phyloP scores from a whole-genome alignment of 331 rosid species.

The Cydonia oblonga region DNA sequence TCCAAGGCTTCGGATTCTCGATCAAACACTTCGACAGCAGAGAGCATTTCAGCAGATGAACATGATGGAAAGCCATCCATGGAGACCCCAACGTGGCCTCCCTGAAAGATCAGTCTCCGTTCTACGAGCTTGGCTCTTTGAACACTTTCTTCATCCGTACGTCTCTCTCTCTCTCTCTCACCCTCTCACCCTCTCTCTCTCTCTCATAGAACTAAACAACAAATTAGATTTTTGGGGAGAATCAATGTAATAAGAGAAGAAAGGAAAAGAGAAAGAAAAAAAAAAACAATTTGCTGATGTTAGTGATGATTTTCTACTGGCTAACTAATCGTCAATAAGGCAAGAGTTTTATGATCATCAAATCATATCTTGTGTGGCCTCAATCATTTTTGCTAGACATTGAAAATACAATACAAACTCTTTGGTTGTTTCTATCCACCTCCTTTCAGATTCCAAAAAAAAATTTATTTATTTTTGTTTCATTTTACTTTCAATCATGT shows the following conservation, averaged over 20 bases:
- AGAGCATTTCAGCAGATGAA: constrained; percentile 74
- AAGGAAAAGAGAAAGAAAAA: background rate
- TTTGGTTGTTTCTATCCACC: constrained; percentile 49
- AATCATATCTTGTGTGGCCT: constrained; percentile 16
- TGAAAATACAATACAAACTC: constrained; percentile 17
- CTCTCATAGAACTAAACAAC: constrained; percentile 13
- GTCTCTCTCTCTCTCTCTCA: background rate
- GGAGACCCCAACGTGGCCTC: constrained; percentile 99
- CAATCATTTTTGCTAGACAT: constrained; percentile 13
- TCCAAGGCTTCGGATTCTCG: constrained; percentile 62
- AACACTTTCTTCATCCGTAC: constrained; percentile 96
- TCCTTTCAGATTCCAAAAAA: constrained; percentile 50
- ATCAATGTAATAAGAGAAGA: constrained; percentile 31
- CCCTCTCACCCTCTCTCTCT: background rate
- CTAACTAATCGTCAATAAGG: background rate
- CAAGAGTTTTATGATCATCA: background rate
- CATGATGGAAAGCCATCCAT: constrained; percentile 88
- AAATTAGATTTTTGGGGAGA: constrained; percentile 33
- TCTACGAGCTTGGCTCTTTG: constrained; percentile 96
- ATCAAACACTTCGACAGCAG: constrained; percentile 67
- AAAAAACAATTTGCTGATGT: constrained; percentile 17
- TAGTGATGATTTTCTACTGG: background rate
- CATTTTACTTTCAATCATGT: constrained; percentile 32
- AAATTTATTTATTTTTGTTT: too few species aligned
- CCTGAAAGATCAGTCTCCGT: constrained; percentile 87